Evolutionary conservation across 257 asterid genomes (phyloP), one percentile per base, ranked within the genome.

Genomic region (Solanum rostratum): DNA sequence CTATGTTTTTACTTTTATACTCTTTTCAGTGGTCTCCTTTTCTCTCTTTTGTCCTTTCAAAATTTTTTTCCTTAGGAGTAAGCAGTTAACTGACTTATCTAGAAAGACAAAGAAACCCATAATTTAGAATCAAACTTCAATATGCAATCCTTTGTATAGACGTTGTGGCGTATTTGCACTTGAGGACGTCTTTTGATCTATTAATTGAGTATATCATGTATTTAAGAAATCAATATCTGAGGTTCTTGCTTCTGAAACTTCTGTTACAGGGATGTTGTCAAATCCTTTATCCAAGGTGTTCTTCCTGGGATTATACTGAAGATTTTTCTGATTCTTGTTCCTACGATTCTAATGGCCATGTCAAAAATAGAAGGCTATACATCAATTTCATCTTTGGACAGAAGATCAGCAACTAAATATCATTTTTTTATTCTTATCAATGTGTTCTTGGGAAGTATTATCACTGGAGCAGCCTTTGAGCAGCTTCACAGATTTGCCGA

Each of bases 381-480:
- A 69, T 81, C 87, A 39, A 78, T 85, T 43, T 85, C 87, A 20
- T 81, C 87, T 55, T 50, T 85, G 73, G 87, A 85, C 85, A 80
- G 85, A 85, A 85, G 85, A 85, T 68, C 87, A 70, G 87, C 87
- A 18, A 84, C 63, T 49, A 85, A 85, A 43, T 83, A 83, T 68
- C 81, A 83, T 83, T 20, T 83, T 46, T 85, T 85, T 65, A 3
- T 85, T 14, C 84, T 79, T 22, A 71, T 85, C 78, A 85, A 79
- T 3, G 87, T 85, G 59, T 85, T 85, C 78, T 50, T 85, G 46
- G 87, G 87, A 80, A 85, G 87, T 54, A 79, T 85, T 37, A 70
- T 79, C 62, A 79, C 84, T 8, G 87, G 87, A 79, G 87, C 87
- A 65, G 84, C 87, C 54, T 85, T 85, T 63, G 84, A 85, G 87